phyloP scores from a whole-genome alignment of 345 rosid species.

The Eucalyptus cloeziana region DNA sequence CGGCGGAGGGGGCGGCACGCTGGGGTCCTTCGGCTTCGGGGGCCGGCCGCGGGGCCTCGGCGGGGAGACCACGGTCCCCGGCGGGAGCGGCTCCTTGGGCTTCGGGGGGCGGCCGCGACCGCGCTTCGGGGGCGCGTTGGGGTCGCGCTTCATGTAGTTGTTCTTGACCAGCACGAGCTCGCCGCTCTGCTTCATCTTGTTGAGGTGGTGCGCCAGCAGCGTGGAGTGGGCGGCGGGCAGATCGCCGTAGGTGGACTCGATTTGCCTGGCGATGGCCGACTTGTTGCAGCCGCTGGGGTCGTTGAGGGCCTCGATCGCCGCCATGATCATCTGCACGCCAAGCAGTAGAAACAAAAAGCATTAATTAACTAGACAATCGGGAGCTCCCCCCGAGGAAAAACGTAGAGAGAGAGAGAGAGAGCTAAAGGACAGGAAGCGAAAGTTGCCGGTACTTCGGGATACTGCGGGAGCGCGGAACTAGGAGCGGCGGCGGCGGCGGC shows the following conservation, averaged over 20 bases:
- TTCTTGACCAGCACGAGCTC: constrained; percentile 51
- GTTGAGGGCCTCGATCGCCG: constrained; percentile 50
- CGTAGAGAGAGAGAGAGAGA: neutral
- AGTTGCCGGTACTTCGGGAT: constrained; percentile 17
- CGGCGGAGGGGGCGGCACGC: constrained; percentile 25
- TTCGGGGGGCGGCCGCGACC: constrained; percentile 95
- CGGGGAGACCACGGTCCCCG: constrained; percentile 3
- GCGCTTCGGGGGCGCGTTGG: constrained; percentile 67
- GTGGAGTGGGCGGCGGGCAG: constrained; percentile 53
- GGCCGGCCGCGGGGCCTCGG: constrained; percentile 52
- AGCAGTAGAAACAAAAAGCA: neutral
- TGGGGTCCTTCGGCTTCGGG: constrained; percentile 8
- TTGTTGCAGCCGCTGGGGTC: constrained; percentile 46
- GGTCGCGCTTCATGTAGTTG: constrained; percentile 72
- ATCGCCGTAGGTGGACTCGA: constrained; percentile 37
- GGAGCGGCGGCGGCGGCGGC: neutral
- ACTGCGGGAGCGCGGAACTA: constrained; percentile 1
- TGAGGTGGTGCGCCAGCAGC: constrained; percentile 49
- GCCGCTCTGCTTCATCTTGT: constrained; percentile 53
- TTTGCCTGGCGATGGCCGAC: constrained; percentile 44
- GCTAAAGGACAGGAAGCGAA: neutral
- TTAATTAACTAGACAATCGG: neutral
- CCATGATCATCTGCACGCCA: constrained; percentile 49
- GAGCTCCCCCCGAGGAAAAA: neutral
- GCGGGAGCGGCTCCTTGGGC: constrained; percentile 21